Base-by-base conservation (phyloP, 108 stramenopile genomes). In the Nitzschia inconspicua region DNA sequence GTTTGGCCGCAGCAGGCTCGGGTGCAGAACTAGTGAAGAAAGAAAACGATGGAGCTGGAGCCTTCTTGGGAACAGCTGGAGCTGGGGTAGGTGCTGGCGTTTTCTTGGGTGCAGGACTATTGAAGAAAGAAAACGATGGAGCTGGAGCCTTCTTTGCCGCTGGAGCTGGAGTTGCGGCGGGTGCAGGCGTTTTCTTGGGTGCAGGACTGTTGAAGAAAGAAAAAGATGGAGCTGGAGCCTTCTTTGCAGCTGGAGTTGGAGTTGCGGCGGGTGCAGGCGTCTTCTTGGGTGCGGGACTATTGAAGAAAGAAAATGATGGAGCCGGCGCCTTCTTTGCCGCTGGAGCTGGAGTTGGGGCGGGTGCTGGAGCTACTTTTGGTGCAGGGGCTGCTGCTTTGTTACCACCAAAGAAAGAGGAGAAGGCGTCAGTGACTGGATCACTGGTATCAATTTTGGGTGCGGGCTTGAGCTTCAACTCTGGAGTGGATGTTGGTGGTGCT, bases 251-350 rank as follows among this genome's bases (percentile, higher is more conserved):
- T 31, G 44, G 58, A 18, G 49, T 37, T 39, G 70, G 56, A 10
- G 57, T 39, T 11, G 66, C 47, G 7, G 44, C 55, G 13, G 77
- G 66, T 10, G 74, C 66, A 7, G 75, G 41, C 47, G 70, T 24
- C 31, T 31, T 29, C 34, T 63, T 63, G 16, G 61, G 40, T 41
- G 51, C 24, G 11, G 58, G 39, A 24, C 31, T 28, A 26, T 66
- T 56, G 46, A 39, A 55, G 40, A 66, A 61, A 26, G 48, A 60
- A 55, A 57, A 62, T 8, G 72, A 16, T 31, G 74, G 55, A 8
- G 50, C 58, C 19, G 66, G 47, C 29, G 72, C 41, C 43, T 75
- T 72, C 59, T 61, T 72, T 37, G 70, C 62, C 24, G 77, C 64
- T 2, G 81, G 68, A 20, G 62, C 60, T 10, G 73, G 56, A 42